Conservation (phyloP, 148 eudicot species). For the Bassia scoparia region DNA sequence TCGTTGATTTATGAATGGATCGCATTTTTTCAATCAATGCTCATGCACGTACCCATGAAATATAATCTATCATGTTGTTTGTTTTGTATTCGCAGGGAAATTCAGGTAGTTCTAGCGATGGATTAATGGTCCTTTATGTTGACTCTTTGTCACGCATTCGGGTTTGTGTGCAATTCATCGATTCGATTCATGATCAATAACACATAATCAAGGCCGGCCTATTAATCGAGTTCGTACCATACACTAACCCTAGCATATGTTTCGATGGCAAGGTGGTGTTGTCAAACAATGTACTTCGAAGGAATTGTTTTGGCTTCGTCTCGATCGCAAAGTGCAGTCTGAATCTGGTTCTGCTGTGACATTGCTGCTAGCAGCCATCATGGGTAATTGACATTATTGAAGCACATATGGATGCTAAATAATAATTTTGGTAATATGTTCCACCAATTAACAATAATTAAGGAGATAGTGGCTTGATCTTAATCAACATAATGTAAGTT, state of each 20-base stretch:
- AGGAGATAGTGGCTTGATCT: too few relatives aligned
- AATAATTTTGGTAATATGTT: too few relatives aligned
- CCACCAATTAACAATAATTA: too few relatives aligned
- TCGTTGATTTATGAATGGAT: too few relatives aligned
- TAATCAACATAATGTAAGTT: too few relatives aligned
- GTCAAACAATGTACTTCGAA: constrained; percentile 50
- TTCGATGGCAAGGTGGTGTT: constrained; percentile 58
- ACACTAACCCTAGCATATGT: too few relatives aligned
- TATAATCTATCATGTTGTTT: too few relatives aligned
- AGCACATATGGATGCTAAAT: neutral
- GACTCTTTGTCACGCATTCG: constrained; percentile 51
- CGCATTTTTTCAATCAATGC: too few relatives aligned
- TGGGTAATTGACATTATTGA: constrained; percentile 29
- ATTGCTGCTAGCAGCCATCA: constrained; percentile 44
- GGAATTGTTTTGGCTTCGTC: constrained; percentile 67
- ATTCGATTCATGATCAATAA: too few relatives aligned
- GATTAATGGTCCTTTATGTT: constrained; percentile 48
- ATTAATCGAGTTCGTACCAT: neutral
- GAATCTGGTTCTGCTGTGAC: constrained; percentile 66
- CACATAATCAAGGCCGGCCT: too few relatives aligned
- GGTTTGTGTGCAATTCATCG: too few relatives aligned
- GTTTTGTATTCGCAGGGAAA: constrained; percentile 33
- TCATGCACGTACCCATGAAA: too few relatives aligned
- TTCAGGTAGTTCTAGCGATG: constrained; percentile 27
- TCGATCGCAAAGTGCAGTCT: constrained; percentile 53